These are phyloP conservation scores for Lentinula raphanica DNA, from an alignment of 768 basidiomycete species.

Conservation along the genomic window DNA sequence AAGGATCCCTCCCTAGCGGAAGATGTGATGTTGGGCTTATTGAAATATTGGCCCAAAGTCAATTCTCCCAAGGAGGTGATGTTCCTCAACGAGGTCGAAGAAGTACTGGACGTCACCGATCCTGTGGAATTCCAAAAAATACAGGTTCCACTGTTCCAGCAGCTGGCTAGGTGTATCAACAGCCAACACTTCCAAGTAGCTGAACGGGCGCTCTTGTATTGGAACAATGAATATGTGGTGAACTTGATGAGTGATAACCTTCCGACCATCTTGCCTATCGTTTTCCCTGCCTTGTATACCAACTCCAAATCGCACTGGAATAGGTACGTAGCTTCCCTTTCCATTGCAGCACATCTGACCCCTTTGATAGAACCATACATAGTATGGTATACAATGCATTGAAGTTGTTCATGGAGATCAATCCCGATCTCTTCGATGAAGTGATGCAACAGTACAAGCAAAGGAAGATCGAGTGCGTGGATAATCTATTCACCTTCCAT, in stretches of 20 bases:
- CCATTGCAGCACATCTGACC: not conserved
- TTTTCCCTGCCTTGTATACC: constrained; percentile 92
- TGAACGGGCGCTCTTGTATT: constrained; percentile 92
- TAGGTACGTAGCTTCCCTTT: constrained; percentile 53
- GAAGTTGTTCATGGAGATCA: constrained; percentile 99
- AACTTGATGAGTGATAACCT: constrained; percentile 99
- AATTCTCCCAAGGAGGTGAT: constrained; percentile 99
- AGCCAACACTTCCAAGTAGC: constrained; percentile 99
- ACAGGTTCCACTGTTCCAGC: constrained; percentile 86
- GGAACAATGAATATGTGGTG: constrained; percentile 99
- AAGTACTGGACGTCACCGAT: constrained; percentile 97
- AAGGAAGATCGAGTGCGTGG: constrained; percentile 72
- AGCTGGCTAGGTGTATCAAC: constrained; percentile 95
- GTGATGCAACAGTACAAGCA: constrained; percentile 92
- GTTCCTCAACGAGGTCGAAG: constrained; percentile 99
- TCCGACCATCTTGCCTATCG: constrained; percentile 82
- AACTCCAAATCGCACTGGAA: constrained; percentile 99
- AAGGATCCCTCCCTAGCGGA: constrained; percentile 91
- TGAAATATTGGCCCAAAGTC: constrained; percentile 98
- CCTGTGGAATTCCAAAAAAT: constrained; percentile 96
- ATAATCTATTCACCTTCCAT: not conserved
- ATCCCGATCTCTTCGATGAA: constrained; percentile 92
- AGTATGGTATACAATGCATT: constrained; percentile 99
- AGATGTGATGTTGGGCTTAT: constrained; percentile 93
- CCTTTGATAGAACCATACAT: constrained; percentile 80